A percentile compares a stretch with the other conserved stretches of the same genome.
Evolutionary conservation across 345 rosid species (phyloP).

Genomic region (Mallotus nudiflorus): DNA sequence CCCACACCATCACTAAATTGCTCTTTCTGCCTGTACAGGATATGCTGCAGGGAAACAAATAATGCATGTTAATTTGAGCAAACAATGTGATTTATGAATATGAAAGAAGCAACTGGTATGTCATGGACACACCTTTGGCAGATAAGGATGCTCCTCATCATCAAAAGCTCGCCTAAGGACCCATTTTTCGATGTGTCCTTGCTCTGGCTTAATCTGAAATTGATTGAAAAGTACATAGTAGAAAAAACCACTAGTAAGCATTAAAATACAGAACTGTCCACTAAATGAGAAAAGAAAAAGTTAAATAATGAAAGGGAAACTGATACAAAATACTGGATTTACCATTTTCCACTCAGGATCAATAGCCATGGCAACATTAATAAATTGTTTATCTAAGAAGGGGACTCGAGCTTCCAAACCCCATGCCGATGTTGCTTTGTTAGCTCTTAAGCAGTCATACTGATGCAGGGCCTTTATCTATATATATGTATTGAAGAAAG

Average conservation of each 20-base stretch:
- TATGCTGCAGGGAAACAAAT: conserved; percentile 52
- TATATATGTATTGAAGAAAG: conserved; percentile 13
- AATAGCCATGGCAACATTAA: conserved; percentile 73
- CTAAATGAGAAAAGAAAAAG: no score
- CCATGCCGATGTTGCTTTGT: conserved; percentile 94
- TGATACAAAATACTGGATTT: not conserved
- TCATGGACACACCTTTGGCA: conserved; percentile 65
- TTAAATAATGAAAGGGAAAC: no score
- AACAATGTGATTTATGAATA: not conserved
- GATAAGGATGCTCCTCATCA: conserved; percentile 77
- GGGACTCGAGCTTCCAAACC: conserved; percentile 95
- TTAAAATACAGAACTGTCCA: no score
- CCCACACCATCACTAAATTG: conserved; percentile 98
- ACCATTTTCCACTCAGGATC: conserved; percentile 94
- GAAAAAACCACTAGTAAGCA: not conserved
- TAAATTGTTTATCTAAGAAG: conserved; percentile 85
- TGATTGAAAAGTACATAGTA: not conserved
- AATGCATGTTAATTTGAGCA: conserved; percentile 18
- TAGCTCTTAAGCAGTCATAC: conserved; percentile 91
- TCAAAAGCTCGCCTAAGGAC: conserved; percentile 83
- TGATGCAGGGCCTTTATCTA: conserved; percentile 92
- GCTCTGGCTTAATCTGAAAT: conserved; percentile 59
- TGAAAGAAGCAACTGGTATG: not conserved
- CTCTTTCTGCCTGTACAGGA: conserved; percentile 93
- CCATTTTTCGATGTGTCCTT: conserved; percentile 87